Evolutionary conservation across 371 early-diverging fungal species (phyloP), one percentile per base, ranked within the genome.

Genomic region (Umbelopsis sp.): DNA sequence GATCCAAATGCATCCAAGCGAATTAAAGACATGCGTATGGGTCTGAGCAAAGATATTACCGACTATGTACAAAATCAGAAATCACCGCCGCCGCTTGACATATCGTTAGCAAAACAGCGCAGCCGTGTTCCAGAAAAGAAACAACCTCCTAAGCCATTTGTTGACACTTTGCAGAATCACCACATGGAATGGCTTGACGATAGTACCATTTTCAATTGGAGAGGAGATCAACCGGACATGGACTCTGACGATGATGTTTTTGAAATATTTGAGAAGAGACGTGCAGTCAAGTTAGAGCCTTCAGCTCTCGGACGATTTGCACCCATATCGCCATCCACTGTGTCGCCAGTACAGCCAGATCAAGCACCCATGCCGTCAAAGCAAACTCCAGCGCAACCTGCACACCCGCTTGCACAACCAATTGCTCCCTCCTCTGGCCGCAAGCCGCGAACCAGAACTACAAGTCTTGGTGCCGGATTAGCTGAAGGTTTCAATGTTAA

Each of bases 41-140:
- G 88, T 24, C 82, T 95, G 20, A 81, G 87, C 14, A 79, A 78
- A 50, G 78, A 86, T 37, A 86, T 95, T 66, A 91, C 87, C 22
- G 79, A 80, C 8, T 69, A 91, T 45, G 87, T 95, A 51, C 87
- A 89, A 38, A 92, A 92, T 41, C 80, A 92, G 3, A 94, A 91
- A 0, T 93, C 94, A 3, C 81, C 88, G 68, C 76, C 91, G 41
- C 92, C 86, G 29, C 29, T 29, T 67, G 89, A 88, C 4, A 88
- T 89, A 69, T 87, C 89, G 70, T 82, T 83, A 50, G 73, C 11
- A 18, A 35, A 18, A 18, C 57, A 57, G 4, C 57, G 35, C 12
- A 18, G 9, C 4, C 57, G 35, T 16, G 35, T 18, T 16, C 29
- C 22, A 12, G 57, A 57, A 35, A 57, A 37, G 35, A 57, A 57